These are phyloP conservation scores for Ambrosiella xylebori DNA, from an alignment of 2,329 filamentous ascomycete genomes.

Conservation along the genomic window DNA sequence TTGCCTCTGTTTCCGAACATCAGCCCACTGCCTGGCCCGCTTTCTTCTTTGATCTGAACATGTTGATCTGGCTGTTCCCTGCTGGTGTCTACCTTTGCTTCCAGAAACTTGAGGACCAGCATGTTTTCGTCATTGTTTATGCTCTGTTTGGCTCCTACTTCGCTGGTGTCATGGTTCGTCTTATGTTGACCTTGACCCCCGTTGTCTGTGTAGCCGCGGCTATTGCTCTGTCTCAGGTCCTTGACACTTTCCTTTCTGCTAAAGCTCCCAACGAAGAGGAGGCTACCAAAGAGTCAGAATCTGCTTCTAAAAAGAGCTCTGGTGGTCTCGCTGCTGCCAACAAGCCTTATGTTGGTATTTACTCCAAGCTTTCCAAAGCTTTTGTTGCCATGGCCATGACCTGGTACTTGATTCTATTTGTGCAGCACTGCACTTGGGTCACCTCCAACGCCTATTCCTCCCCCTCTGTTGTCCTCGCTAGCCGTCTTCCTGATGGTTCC, in stretches of 20 bases:
- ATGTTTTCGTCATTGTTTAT: conserved; percentile 96
- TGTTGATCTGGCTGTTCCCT: conserved; percentile 98
- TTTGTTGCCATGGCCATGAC: conserved; percentile 57
- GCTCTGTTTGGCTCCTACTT: conserved; percentile 96
- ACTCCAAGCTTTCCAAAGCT: conserved; percentile 60
- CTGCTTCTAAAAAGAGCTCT: conserved; percentile 38
- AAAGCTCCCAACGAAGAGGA: conserved; percentile 38
- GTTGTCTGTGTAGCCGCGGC: conserved; percentile 91
- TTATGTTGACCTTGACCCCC: conserved; percentile 94
- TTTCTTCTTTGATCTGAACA: conserved; percentile 97
- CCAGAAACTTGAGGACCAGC: conserved; percentile 81
- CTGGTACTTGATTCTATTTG: conserved; percentile 78
- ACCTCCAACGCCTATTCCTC: conserved; percentile 98
- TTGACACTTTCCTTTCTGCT: conserved; percentile 66
- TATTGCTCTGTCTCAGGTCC: conserved; percentile 68
- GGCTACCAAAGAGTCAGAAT: conserved; percentile 30
- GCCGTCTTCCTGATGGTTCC: conserved; percentile 77
- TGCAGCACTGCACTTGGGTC: conserved; percentile 97
- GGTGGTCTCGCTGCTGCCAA: conserved; percentile 49
- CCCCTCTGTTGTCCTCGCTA: conserved; percentile 88
- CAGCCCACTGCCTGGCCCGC: conserved; percentile 97
- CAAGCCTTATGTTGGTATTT: conserved; percentile 66
- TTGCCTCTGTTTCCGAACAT: conserved; percentile 98
- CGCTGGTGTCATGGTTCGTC: conserved; percentile 94
- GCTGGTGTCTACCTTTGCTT: conserved; percentile 98